Evolutionary conservation across 768 basidiomycete species (phyloP).

Genomic region (Hygrophoropsis aurantiaca): DNA sequence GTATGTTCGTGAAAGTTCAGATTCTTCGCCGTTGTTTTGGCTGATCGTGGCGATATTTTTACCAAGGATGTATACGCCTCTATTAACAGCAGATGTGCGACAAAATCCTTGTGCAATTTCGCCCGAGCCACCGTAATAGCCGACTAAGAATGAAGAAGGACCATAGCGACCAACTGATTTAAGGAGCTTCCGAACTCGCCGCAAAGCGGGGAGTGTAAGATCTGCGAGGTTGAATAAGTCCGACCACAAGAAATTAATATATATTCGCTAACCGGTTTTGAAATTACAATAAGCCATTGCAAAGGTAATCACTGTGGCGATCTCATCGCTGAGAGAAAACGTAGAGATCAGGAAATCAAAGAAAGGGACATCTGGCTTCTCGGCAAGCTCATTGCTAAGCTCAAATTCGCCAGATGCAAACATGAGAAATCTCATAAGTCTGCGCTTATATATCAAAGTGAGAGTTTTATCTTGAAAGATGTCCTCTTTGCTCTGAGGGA

Average conservation of each 20-base stretch:
- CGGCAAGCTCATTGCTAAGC: conserved; percentile 53
- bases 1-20: conserved; percentile 10
- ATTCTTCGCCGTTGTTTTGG: conserved; percentile 20
- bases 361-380: conserved; percentile 58
- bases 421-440: conserved; percentile 88
- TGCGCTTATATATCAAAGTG: conserved; percentile 78
- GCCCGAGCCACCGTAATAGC: conserved; percentile 91
- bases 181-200: conserved; percentile 72
- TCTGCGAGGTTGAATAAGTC: conserved; percentile 44
- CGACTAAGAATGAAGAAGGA: conserved; percentile 85
- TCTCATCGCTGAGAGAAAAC: conserved; percentile 62
- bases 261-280: conserved; percentile 54
- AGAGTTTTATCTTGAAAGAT: conserved; percentile 85
- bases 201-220: conserved; percentile 59
- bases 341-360: conserved; percentile 58
- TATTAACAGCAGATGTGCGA: conserved; percentile 81
- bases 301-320: conserved; percentile 65
- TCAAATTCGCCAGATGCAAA: conserved; percentile 81
- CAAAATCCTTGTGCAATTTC: conserved; percentile 92
- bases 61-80: conserved; percentile 73
- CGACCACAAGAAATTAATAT: background rate
- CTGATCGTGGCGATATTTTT: conserved; percentile 29
- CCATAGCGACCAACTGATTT: conserved; percentile 86
- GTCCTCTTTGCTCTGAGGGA: conserved; percentile 90
- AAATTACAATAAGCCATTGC: conserved; percentile 73